phyloP scores from a whole-genome alignment of 352 stramenopile genomes.

The Phytopythium helicoides region DNA sequence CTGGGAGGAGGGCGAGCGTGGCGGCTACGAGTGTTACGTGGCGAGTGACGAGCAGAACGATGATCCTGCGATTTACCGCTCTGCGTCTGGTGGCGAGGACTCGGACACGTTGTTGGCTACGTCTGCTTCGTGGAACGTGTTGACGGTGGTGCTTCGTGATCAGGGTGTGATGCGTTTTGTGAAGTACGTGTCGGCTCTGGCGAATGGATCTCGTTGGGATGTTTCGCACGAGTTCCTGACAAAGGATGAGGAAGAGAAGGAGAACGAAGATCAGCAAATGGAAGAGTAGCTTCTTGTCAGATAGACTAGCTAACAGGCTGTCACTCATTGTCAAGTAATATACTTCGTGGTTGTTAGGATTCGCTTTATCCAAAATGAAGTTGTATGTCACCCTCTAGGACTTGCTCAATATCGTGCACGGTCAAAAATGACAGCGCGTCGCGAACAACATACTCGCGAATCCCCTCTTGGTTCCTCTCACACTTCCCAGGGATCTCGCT shows the following conservation, averaged over 20 bases:
- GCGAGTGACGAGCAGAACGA: slow-evolving; percentile 78
- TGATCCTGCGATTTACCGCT: slow-evolving; percentile 35
- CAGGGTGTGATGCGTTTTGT: slow-evolving; percentile 90
- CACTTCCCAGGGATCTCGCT: slow-evolving; percentile 14
- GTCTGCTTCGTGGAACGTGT: slow-evolving; percentile 83
- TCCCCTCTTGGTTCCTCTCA: slow-evolving; percentile 5
- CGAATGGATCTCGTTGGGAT: slow-evolving; percentile 87
- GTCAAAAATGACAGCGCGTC: slow-evolving; percentile 24
- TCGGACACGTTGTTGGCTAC: slow-evolving; percentile 85
- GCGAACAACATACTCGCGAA: slow-evolving; percentile 20
- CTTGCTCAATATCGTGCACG: slow-evolving; percentile 32
- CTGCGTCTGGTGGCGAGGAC: slow-evolving; percentile 42
- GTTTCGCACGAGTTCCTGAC: slow-evolving; percentile 54
- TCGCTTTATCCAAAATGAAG: too few relatives aligned
- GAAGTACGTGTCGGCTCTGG: slow-evolving; percentile 88
- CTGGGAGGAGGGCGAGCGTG: slow-evolving; percentile 28
- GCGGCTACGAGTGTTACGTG: slow-evolving; percentile 91
- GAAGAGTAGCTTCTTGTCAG: too few relatives aligned
- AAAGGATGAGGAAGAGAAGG: slow-evolving; percentile 7
- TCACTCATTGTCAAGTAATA: too few relatives aligned
- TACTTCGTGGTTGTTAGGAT: too few relatives aligned
- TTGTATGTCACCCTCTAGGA: slow-evolving; percentile 8
- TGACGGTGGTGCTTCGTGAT: slow-evolving; percentile 90
- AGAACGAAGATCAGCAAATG: neutral
- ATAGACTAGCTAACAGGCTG: too few relatives aligned